Evolutionary conservation across 1,284 basidiomycete species (phyloP).

Genomic region (Cutaneotrichosporon curvatum): DNA sequence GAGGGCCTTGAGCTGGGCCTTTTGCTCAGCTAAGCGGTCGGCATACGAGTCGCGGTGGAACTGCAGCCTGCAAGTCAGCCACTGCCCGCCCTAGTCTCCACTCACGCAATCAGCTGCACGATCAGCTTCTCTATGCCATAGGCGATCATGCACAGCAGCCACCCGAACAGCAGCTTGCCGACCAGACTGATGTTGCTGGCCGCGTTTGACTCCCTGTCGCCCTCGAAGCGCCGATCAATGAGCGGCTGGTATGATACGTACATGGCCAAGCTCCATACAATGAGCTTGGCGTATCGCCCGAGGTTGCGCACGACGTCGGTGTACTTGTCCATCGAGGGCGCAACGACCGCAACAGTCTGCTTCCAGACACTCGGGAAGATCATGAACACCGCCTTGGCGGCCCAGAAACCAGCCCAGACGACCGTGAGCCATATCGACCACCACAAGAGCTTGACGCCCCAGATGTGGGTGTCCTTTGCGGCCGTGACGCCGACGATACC

Average conservation of each 20-base stretch:
- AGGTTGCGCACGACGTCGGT: slow-evolving; percentile 68
- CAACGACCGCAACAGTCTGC: slow-evolving; percentile 62
- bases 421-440: slow-evolving; percentile 83
- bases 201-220: slow-evolving; percentile 10
- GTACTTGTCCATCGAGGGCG: slow-evolving; percentile 61
- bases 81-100: too few species aligned
- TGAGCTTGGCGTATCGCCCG: slow-evolving; percentile 58
- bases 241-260: slow-evolving; percentile 66
- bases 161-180: slow-evolving; percentile 55
- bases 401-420: slow-evolving; percentile 83
- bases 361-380: slow-evolving; percentile 56
- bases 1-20: slow-evolving; percentile 66
- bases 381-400: slow-evolving; percentile 59
- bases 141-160: slow-evolving; percentile 64
- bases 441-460: slow-evolving; percentile 52
- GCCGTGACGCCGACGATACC: slow-evolving; percentile 63
- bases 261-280: slow-evolving; percentile 60
- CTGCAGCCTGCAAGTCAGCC: slow-evolving; percentile 24
- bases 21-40: slow-evolving; percentile 78
- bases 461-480: slow-evolving; percentile 52
- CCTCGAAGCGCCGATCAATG: slow-evolving; percentile 41
- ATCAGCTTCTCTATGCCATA: slow-evolving; percentile 76
- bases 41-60: slow-evolving; percentile 86
- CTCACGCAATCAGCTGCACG: slow-evolving; percentile 71
- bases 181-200: slow-evolving; percentile 28